Conservation (phyloP, 106 monocot genomes). For the Platanthera guangdongensis region DNA sequence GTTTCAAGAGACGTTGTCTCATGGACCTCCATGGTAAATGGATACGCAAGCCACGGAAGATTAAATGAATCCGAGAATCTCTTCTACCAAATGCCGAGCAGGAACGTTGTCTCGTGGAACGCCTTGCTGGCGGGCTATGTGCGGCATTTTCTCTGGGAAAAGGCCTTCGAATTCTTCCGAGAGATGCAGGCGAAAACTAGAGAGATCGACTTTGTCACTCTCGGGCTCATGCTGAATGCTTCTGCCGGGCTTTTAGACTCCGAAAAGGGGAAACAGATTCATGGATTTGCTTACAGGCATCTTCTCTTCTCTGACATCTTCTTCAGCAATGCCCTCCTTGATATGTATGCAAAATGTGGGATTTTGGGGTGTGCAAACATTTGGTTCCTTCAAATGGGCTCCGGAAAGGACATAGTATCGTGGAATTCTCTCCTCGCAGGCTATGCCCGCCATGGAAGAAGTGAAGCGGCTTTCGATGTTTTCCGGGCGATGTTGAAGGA, state of each 20-base stretch:
- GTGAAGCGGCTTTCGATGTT: slow-evolving; percentile 53
- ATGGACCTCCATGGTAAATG: too few relatives aligned
- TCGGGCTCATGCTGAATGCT: slow-evolving; percentile 46
- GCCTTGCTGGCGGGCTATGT: slow-evolving; percentile 61
- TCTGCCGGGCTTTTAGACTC: slow-evolving; percentile 54
- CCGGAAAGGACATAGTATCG: slow-evolving; percentile 45
- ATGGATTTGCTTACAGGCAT: slow-evolving; percentile 55
- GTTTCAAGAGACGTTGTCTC: too few relatives aligned
- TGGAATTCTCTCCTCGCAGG: slow-evolving; percentile 71
- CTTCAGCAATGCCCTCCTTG: slow-evolving; percentile 52
- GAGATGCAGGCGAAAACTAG: slow-evolving; percentile 38
- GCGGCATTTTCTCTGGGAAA: slow-evolving; percentile 33
- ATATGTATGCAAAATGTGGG: slow-evolving; percentile 86
- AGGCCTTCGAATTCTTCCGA: slow-evolving; percentile 47
- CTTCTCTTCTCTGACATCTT: too few relatives aligned
- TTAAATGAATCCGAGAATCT: slow-evolving; percentile 40
- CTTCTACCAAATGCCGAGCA: slow-evolving; percentile 50
- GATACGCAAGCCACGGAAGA: too few relatives aligned
- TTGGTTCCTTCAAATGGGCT: slow-evolving; percentile 33
- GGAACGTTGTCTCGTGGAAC: slow-evolving; percentile 77
- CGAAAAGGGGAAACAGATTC: slow-evolving; percentile 58
- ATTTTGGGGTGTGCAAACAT: slow-evolving; percentile 40
- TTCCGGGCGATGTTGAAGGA: slow-evolving; percentile 56
- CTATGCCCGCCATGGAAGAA: slow-evolving; percentile 46
- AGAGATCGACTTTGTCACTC: slow-evolving; percentile 41